phyloP scores from a whole-genome alignment of 331 rosid species.

The Rosa hybrid region DNA sequence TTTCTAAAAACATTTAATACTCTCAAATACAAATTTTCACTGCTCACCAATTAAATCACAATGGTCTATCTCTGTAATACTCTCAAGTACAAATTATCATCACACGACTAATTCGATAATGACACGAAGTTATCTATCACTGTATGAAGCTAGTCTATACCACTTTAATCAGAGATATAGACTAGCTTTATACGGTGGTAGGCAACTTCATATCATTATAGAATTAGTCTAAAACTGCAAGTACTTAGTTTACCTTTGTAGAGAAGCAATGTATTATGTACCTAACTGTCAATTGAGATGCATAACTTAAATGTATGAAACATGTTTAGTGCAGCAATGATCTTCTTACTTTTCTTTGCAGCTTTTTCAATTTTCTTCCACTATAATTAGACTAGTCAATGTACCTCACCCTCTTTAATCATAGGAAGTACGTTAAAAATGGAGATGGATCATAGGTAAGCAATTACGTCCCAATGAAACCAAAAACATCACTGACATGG shows the following conservation, averaged over 20 bases:
- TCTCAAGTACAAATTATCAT: no score
- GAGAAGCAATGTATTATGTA: background rate
- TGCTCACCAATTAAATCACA: no score
- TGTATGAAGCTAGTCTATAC: no score
- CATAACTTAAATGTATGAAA: background rate
- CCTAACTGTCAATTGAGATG: background rate
- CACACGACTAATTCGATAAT: no score
- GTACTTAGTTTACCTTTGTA: background rate
- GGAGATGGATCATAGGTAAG: background rate
- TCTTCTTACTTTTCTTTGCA: background rate
- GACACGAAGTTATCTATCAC: no score
- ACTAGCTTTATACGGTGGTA: no score
- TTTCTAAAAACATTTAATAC: no score
- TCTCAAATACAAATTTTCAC: no score
- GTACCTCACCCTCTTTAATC: background rate
- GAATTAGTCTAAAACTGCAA: background rate
- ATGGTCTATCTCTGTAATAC: no score
- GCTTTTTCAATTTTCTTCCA: background rate
- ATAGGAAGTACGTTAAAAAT: background rate
- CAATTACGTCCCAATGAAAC: background rate
- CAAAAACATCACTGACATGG: background rate
- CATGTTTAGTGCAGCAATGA: background rate
- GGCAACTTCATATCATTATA: no score
- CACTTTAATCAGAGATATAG: no score
- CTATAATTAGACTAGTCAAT: background rate